Conservation (phyloP, 2,329 filamentous ascomycete species). For the Pseudohalonectria lignicola region DNA sequence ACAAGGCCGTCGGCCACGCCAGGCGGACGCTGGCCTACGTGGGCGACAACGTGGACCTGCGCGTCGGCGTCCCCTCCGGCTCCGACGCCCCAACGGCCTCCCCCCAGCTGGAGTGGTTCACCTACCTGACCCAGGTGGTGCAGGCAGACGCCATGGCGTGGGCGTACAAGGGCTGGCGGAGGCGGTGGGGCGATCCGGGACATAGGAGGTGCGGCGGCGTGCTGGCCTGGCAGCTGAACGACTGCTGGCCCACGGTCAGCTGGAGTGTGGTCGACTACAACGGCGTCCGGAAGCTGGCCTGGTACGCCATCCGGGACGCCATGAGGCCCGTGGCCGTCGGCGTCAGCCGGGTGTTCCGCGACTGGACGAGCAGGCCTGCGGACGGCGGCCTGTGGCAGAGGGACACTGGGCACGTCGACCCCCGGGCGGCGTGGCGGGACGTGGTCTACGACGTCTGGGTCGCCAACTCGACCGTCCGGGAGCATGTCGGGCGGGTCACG, state of each 20-base stretch:
- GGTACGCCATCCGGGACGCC: slow-evolving; percentile 34
- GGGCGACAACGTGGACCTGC: slow-evolving; percentile 54
- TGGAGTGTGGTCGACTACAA: slow-evolving; percentile 57
- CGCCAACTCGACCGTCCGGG: slow-evolving; percentile 17
- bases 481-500: slow-evolving; percentile 14
- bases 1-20: slow-evolving; percentile 68
- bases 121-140: slow-evolving; percentile 41
- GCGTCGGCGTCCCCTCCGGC: neutral
- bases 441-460: slow-evolving; percentile 33
- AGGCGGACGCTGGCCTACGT: slow-evolving; percentile 60
- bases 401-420: slow-evolving; percentile 26
- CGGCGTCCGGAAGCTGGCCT: slow-evolving; percentile 52
- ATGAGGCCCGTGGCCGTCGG: slow-evolving; percentile 49
- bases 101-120: slow-evolving; percentile 25
- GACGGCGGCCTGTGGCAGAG: slow-evolving; percentile 10
- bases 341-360: slow-evolving; percentile 30
- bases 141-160: slow-evolving; percentile 35
- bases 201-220: slow-evolving; percentile 51
- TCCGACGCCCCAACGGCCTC: too few relatives aligned
- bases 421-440: slow-evolving; percentile 20
- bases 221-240: slow-evolving; percentile 60
- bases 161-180: slow-evolving; percentile 41
- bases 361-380: slow-evolving; percentile 24
- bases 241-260: slow-evolving; percentile 57
- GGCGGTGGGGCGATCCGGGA: slow-evolving; percentile 46